Evolutionary conservation across 1,284 basidiomycete species (phyloP).

Genomic region (Ustilago lituana): DNA sequence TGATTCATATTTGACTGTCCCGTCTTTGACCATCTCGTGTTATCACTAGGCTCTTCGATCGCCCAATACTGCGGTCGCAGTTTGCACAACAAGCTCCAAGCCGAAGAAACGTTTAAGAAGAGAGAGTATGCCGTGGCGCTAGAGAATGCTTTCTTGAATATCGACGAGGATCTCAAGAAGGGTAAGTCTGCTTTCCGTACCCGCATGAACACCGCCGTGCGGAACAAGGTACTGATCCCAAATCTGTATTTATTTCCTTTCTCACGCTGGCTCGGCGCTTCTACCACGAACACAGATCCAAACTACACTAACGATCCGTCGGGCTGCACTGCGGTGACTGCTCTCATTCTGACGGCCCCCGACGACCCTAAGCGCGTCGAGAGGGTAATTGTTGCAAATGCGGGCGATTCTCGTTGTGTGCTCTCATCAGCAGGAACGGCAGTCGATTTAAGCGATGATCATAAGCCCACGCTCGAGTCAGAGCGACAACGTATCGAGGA

Average conservation of each 20-base stretch:
- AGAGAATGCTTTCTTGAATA: slow-evolving; percentile 89
- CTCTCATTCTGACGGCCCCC: slow-evolving; percentile 65
- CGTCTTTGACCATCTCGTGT: not conserved
- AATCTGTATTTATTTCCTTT: no score
- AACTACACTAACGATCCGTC: slow-evolving; percentile 89
- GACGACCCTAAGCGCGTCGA: slow-evolving; percentile 35
- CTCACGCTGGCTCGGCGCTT: not conserved
- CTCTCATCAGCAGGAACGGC: slow-evolving; percentile 84
- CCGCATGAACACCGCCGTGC: not conserved
- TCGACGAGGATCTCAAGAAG: slow-evolving; percentile 90
- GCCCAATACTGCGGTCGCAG: slow-evolving; percentile 91
- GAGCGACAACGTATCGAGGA: slow-evolving; percentile 87
- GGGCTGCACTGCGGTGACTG: slow-evolving; percentile 94
- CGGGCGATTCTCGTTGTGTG: slow-evolving; percentile 95
- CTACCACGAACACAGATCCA: slow-evolving; percentile 73
- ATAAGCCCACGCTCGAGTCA: slow-evolving; percentile 88
- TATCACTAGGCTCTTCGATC: slow-evolving; percentile 79
- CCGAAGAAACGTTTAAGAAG: slow-evolving; percentile 78
- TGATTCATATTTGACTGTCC: not conserved
- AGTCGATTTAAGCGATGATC: slow-evolving; percentile 89
- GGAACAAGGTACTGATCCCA: not conserved
- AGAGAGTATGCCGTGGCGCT: slow-evolving; percentile 80
- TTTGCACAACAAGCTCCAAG: slow-evolving; percentile 81
- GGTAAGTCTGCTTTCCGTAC: slow-evolving; percentile 70
- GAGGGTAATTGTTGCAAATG: slow-evolving; percentile 76